phyloP scores from a whole-genome alignment of 1,284 basidiomycete species.

The Wolfiporia cocos region DNA sequence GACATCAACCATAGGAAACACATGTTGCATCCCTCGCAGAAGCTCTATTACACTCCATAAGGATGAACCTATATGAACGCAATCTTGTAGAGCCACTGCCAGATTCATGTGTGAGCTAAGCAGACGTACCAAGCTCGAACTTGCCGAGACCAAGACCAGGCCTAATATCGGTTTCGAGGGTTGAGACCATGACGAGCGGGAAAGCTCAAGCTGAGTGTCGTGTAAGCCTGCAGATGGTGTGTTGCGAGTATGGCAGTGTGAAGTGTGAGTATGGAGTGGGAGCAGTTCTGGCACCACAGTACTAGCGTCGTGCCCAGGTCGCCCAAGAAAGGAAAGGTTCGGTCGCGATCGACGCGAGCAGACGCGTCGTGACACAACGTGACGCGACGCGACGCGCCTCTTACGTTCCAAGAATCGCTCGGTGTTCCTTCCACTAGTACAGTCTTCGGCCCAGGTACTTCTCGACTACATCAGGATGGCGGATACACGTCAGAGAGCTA shows the following conservation, averaged over 20 bases:
- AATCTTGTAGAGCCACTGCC: neutral
- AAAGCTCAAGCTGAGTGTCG: neutral
- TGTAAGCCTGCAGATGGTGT: too few species aligned
- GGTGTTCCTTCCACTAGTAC: conserved; percentile 13
- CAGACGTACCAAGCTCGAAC: conserved; percentile 63
- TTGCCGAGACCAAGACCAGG: conserved; percentile 76
- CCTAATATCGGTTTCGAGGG: conserved; percentile 67
- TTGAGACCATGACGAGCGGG: conserved; percentile 45
- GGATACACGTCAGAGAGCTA: conserved; percentile 45
- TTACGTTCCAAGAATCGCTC: neutral
- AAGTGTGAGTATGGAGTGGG: too few species aligned
- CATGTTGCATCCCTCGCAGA: conserved; percentile 53
- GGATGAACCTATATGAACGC: conserved; percentile 53
- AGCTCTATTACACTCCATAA: conserved; percentile 77
- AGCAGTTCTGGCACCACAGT: too few species aligned
- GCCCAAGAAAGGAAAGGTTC: neutral
- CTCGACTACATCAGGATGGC: conserved; percentile 29
- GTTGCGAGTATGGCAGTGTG: too few species aligned
- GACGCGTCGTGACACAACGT: neutral
- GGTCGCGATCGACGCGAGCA: neutral
- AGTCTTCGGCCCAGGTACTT: neutral
- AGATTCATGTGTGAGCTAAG: conserved; percentile 1
- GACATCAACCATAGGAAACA: conserved; percentile 78
- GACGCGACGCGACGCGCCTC: conserved; percentile 19
- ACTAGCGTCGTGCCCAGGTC: neutral